These are phyloP conservation scores for Sugiyamaella sp. DNA, from an alignment of 1,139 yeast genomes.

Conservation along the genomic window DNA sequence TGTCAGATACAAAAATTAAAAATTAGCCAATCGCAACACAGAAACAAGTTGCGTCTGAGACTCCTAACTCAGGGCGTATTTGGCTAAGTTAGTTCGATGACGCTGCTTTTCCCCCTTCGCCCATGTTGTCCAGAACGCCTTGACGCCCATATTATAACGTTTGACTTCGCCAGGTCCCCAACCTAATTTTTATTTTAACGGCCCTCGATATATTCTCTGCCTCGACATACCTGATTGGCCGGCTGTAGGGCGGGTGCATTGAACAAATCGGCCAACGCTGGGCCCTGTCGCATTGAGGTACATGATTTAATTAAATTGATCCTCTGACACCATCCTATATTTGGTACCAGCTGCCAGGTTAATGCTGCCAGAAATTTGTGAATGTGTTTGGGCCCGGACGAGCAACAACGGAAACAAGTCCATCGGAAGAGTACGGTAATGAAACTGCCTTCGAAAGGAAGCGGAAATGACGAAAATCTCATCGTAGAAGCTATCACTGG, in stretches of 20 bases:
- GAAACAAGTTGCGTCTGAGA: no score
- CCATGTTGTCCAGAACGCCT: not conserved
- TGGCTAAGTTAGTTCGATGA: no score
- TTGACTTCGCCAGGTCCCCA: not conserved
- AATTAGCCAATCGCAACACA: not conserved
- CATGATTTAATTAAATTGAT: not conserved
- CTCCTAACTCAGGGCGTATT: no score
- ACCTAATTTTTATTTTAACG: not conserved
- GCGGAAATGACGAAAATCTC: not conserved
- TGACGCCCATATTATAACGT: slow-evolving; percentile 2
- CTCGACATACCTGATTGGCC: not conserved
- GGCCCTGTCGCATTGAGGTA: not conserved
- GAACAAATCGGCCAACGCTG: not conserved
- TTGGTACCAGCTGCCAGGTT: not conserved
- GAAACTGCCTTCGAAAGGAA: no score
- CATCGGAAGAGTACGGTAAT: not conserved
- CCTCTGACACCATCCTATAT: not conserved
- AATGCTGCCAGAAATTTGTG: no score
- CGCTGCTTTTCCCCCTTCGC: not conserved
- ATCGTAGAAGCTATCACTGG: not conserved
- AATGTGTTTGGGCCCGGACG: not conserved
- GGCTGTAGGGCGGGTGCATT: not conserved
- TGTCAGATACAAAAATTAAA: not conserved
- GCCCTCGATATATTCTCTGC: not conserved
- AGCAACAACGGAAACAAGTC: not conserved